Base-by-base conservation (phyloP, 345 rosid species). In the Erucastrum elatum region DNA sequence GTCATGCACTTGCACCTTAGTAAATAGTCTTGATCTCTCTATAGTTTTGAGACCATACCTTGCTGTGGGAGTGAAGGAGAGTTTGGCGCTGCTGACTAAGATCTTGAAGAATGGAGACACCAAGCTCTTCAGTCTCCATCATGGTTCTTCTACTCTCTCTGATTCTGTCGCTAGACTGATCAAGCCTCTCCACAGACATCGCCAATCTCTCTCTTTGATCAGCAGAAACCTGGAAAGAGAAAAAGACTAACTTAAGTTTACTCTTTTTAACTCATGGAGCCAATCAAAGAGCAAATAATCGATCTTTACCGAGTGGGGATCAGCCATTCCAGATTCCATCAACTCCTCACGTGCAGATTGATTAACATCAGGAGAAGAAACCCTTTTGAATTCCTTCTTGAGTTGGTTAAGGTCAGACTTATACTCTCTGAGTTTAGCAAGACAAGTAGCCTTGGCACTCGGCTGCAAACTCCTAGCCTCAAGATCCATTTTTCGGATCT, bases 381-480 rank as follows among this genome's bases (percentile, higher is more conserved):
- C 65, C 67, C 92, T 82, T 72, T 68, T 88, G 70, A 88, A 84
- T 58, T 92, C 97, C 83, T 85, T 87, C 87, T 92, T 92, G 80
- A 92, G 69, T 80, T 89, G 90, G 77, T 75, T 90, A 53, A 92
- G 84, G 78, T 92, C 95, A 70, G 95, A 84, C 59, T 92, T 92
- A 75, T 92, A 92, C 33, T 90, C 97, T 82, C 95, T 88, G 51
- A 90, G 82, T 80, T 92, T 92, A 8, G 97, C 94, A 76, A 93
- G 94, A 67, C 90, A 86, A 77, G 82, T 80, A 31, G 93, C 94
- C 85, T 90, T 93, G 10, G 81, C 87, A 74, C 84, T 86, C 59
- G 95, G 91, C 83, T 88, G 93, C 88, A 89, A 76, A 82, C 91
- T 90, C 71, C 95, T 87, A 8, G 97, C 97, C 84, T 92, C 97